Base-by-base conservation (phyloP, 2,329 filamentous ascomycete genomes). In the Diaporthe ampelina region DNA sequence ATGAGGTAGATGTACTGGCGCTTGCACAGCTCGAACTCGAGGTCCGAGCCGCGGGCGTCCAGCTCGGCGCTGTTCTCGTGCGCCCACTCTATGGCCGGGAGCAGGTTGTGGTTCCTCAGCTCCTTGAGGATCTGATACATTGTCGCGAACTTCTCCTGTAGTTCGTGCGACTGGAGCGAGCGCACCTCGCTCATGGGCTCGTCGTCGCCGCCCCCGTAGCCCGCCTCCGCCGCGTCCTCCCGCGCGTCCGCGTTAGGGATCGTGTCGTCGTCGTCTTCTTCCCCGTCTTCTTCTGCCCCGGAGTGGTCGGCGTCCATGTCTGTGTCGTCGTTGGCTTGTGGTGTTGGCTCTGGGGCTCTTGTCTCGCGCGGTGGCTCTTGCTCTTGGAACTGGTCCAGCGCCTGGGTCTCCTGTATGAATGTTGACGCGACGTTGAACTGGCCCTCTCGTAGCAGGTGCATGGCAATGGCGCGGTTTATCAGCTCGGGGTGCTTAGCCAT, bases 401-500 rank as follows among this genome's bases (percentile, higher is more conserved):
- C 82, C 74, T 86, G 84, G 21, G 86, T 90, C 86, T 98, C 97
- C 19, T 89, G 86, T 65, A 98, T 90, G 79, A 99, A 98, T 1
- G 92, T 95, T 21, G 92, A 91, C 17, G 96, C 96, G 2, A 98
- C 95, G 29, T 88, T 89, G 83, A 99, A 99, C 81, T 98, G 94
- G 65, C 97, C 97, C 84, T 98, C 96, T 54, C 97, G 94, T 52
- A 99, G 89, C 29, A 99, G 89, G 81, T 99, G 97, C 95, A 98
- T 98, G 13, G 94, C 94, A 78, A 99, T 97, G 9, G 97, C 96
- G 73, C 95, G 91, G 84, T 98, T 97, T 81, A 98, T 94, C 17
- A 98, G 88, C 21, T 89, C 87, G 5, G 93, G 89, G 77, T 97
- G 92, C 26, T 92, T 90, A 1, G 91, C 92, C 82, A 98, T 91